Base-by-base conservation (phyloP, 225 moss, liverwort and hornwort genomes). In the Polytrichum formosum region DNA sequence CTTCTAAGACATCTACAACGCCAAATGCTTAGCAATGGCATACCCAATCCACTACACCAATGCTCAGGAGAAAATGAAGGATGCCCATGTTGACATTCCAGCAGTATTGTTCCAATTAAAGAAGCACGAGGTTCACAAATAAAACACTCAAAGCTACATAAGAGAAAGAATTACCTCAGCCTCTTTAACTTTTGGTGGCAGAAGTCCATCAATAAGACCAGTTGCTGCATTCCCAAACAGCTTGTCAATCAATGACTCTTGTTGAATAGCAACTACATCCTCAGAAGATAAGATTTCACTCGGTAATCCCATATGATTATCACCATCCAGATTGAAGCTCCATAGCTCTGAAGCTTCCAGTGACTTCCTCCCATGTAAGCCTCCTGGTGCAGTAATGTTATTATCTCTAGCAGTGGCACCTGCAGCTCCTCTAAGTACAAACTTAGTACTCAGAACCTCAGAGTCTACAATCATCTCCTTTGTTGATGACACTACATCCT, bases 181-280 rank as follows among this genome's bases (percentile, higher is more conserved):
- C 64, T 66, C 74, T 55, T 80, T 71, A 71, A 72, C 62, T 78
- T 84, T 79, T 73, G 74, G 66, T 31, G 94, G 81, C 28, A 81
- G 87, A 65, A 77, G 70, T 69, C 82, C 88, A 53, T 90, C 86
- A 56, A 65, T 78, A 66, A 85, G 71, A 55, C 74, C 77, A 68
- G 86, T 77, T 73, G 89, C 71, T 65, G 87, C 66, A 75, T 71
- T 92, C 67, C 88, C 91, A 82, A 97, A 91, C 61, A 89, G 88
- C 75, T 92, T 92, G 77, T 94, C 91, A 65, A 97, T 88, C 75
- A 97, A 76, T 20, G 97, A 89, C 82, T 91, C 97, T 74, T 81
- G 81, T 66, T 74, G 82, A 74, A 74, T 74, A 68, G 77, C 81
- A 66, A 75, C 89, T 54, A 80, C 81, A 66, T 74, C 88, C 70